phyloP scores from a whole-genome alignment of 2,329 filamentous ascomycete genomes.

The Huntiella decipiens region DNA sequence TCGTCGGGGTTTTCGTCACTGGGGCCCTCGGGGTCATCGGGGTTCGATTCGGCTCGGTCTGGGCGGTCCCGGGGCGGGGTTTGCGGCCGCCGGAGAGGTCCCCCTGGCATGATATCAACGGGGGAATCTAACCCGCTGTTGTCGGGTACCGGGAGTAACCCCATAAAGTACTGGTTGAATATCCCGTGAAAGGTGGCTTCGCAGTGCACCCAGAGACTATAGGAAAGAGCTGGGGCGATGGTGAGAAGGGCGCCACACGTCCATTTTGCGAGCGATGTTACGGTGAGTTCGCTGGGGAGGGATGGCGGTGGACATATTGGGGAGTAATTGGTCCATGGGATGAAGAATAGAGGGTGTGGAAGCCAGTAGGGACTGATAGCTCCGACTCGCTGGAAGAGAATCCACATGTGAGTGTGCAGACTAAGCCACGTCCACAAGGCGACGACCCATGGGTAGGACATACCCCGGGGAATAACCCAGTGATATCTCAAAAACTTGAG shows the following conservation, averaged over 20 bases:
- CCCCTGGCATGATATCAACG: too few relatives aligned
- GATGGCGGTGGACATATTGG: constrained; percentile 29
- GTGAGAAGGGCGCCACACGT: constrained; percentile 23
- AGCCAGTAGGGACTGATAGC: constrained; percentile 24
- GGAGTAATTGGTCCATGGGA: constrained; percentile 34
- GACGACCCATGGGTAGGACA: constrained; percentile 4
- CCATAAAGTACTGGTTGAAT: neutral
- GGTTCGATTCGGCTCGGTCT: too few relatives aligned
- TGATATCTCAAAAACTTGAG: constrained; percentile 12
- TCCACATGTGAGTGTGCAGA: constrained; percentile 30
- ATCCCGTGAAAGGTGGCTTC: neutral
- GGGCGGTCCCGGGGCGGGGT: neutral
- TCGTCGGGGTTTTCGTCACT: too few relatives aligned
- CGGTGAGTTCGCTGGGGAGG: constrained; percentile 21
- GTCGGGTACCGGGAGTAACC: neutral
- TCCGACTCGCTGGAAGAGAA: constrained; percentile 32
- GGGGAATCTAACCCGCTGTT: neutral
- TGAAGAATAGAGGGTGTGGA: constrained; percentile 29
- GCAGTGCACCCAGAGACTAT: constrained; percentile 24
- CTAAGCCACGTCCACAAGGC: constrained; percentile 9
- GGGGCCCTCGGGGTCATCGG: too few relatives aligned
- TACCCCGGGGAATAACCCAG: constrained; percentile 2
- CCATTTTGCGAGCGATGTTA: constrained; percentile 25
- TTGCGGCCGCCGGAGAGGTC: neutral
- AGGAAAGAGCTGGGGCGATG: constrained; percentile 28